Conservation (phyloP, 176 grass and related monocot species). For the Aegilops sharonensis region DNA sequence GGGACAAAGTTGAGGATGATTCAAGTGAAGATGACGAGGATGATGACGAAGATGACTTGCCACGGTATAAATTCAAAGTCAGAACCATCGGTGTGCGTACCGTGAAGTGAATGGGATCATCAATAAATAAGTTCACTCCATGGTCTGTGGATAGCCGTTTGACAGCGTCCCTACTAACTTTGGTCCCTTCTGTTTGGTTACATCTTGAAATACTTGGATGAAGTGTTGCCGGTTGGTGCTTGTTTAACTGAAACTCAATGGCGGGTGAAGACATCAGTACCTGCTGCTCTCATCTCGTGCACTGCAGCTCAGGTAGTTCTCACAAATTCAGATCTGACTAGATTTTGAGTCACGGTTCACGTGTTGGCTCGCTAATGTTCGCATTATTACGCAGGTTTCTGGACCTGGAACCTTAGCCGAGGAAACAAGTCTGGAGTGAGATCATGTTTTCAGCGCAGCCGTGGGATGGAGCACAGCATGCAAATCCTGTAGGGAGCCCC, state of each 20-base stretch:
- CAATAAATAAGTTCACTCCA: background rate
- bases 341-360: background rate
- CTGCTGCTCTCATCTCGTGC: background rate
- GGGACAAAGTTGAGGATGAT: constrained; percentile 86
- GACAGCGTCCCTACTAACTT: constrained; percentile 4
- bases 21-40: constrained; percentile 86
- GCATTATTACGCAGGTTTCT: constrained; percentile 4
- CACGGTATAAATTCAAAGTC: constrained; percentile 81
- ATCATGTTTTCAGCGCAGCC: background rate
- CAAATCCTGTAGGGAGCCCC: background rate
- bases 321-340: background rate
- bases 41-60: constrained; percentile 58
- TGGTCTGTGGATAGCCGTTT: constrained; percentile 22
- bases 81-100: constrained; percentile 65
- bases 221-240: background rate
- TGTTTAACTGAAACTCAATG: background rate
- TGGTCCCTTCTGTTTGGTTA: background rate
- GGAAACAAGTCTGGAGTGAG: background rate
- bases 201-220: background rate
- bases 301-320: constrained; percentile 26
- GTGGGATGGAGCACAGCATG: background rate
- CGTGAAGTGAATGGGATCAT: constrained; percentile 54
- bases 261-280: background rate
- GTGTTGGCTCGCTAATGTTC: background rate
- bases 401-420: background rate